A percentile compares a stretch with the other conserved stretches of the same genome.
These are phyloP conservation scores for Pachysandra terminalis DNA, from an alignment of 164 flowering plant species.

Conservation along the genomic window DNA sequence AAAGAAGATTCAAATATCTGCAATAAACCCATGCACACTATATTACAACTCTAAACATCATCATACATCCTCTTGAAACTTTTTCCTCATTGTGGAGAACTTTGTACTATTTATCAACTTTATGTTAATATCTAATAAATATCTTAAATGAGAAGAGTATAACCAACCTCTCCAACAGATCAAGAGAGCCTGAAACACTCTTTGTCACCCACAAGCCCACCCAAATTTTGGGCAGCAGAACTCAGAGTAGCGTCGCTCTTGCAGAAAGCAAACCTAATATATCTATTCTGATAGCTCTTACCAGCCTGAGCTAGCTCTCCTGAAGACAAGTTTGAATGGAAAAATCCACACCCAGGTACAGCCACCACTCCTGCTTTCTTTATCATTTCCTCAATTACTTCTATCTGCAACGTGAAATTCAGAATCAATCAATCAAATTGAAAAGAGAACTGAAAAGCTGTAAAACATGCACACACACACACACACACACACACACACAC, in stretches of 20 bases:
- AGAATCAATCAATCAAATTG: not conserved
- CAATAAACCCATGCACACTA: too few relatives aligned
- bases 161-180: not conserved
- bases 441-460: too few relatives aligned
- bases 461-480: too few relatives aligned
- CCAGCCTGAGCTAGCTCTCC: slow-evolving; percentile 5
- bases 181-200: slow-evolving; percentile 28
- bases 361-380: slow-evolving; percentile 60
- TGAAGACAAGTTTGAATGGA: slow-evolving; percentile 31
- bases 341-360: slow-evolving; percentile 82
- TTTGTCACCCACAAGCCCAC: slow-evolving; percentile 27
- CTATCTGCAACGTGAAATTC: slow-evolving; percentile 38
- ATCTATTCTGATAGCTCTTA: slow-evolving; percentile 40
- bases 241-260: slow-evolving; percentile 57
- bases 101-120: too few relatives aligned
- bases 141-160: too few relatives aligned
- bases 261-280: slow-evolving; percentile 83
- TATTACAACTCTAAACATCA: too few relatives aligned
- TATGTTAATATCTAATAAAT: too few relatives aligned
- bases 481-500: too few relatives aligned
- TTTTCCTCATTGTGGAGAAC: too few relatives aligned
- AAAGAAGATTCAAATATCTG: too few relatives aligned
- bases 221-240: slow-evolving; percentile 52
- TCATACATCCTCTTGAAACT: too few relatives aligned
- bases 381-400: slow-evolving; percentile 55